Evolutionary conservation across 179 eudicot genomes (phyloP).

Genomic region (Silene noctiflora): DNA sequence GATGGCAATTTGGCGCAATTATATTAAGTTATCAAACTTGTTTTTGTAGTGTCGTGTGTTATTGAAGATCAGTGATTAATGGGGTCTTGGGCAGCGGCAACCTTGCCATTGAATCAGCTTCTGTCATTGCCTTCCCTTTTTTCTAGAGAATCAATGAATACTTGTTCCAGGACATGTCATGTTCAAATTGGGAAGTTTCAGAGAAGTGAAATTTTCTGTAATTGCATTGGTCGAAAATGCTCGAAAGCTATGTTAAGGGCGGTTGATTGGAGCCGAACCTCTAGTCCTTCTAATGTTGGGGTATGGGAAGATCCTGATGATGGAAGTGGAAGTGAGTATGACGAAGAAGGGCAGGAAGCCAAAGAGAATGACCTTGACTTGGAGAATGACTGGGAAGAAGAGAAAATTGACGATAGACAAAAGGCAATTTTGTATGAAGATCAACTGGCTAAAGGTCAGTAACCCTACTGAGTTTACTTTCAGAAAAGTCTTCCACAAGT

Average conservation of each 20-base stretch:
- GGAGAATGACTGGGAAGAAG: conserved; percentile 75
- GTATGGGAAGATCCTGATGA: conserved; percentile 87
- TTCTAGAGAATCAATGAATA: conserved; percentile 15
- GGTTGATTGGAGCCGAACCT: conserved; percentile 12
- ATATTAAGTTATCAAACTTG: neutral
- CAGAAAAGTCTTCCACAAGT: neutral
- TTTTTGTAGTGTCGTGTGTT: conserved; percentile 16
- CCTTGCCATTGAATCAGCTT: conserved; percentile 25
- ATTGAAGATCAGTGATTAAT: conserved; percentile 7
- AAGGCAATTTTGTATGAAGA: conserved; percentile 41
- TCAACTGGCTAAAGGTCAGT: conserved; percentile 50
- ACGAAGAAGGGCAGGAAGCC: conserved; percentile 39
- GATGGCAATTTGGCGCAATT: neutral
- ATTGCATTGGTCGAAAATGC: neutral
- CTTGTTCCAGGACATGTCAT: conserved; percentile 7
- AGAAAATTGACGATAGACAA: conserved; percentile 27
- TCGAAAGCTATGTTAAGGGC: conserved; percentile 14
- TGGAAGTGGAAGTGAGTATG: conserved; percentile 64
- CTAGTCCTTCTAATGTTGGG: conserved; percentile 26
- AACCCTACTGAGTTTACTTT: conserved; percentile 4
- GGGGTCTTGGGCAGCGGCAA: conserved; percentile 26
- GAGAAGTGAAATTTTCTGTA: conserved; percentile 11
- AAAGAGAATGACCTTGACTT: conserved; percentile 70
- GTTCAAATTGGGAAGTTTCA: neutral
- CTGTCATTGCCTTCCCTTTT: conserved; percentile 12